Evolutionary conservation across 2,329 filamentous ascomycete genomes (phyloP).

Genomic region (Fusarium torulosum): DNA sequence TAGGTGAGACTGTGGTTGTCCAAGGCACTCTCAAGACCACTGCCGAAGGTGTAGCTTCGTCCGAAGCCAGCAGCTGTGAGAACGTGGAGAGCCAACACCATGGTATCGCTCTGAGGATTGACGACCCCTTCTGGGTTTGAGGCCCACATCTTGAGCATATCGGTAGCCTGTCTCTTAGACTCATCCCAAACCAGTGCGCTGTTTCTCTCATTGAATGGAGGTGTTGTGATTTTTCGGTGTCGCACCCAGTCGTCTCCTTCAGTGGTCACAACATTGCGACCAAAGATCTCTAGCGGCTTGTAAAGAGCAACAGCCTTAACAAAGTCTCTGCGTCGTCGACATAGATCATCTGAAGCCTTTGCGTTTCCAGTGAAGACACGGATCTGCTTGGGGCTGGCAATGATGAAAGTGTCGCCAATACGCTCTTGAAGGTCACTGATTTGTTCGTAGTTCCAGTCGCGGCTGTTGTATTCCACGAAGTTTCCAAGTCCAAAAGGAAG

Average conservation of each 20-base stretch:
- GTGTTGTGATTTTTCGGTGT: conserved; percentile 37
- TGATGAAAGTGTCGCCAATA: conserved; percentile 42
- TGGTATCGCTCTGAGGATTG: conserved; percentile 35
- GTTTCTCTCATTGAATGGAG: conserved; percentile 42
- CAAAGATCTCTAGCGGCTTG: conserved; percentile 41
- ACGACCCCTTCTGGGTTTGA: conserved; percentile 26
- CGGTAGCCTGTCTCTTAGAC: conserved; percentile 27
- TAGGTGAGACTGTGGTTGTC: conserved; percentile 38
- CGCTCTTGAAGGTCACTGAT: conserved; percentile 36
- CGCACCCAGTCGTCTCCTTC: conserved; percentile 41
- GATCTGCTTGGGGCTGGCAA: conserved; percentile 40
- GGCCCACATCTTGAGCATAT: conserved; percentile 39
- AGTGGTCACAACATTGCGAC: conserved; percentile 38
- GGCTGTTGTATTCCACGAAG: conserved; percentile 43
- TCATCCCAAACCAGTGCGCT: conserved; percentile 40
- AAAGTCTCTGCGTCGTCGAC: conserved; percentile 36
- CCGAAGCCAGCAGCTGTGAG: conserved; percentile 41
- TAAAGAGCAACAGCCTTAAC: conserved; percentile 39
- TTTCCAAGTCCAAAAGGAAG: conserved; percentile 28
- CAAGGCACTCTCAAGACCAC: conserved; percentile 15
- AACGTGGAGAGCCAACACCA: conserved; percentile 40
- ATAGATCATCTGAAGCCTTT: conserved; percentile 34
- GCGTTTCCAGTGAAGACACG: conserved; percentile 39
- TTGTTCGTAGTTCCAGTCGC: conserved; percentile 43
- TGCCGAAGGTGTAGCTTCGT: conserved; percentile 35